A percentile compares a stretch with the other conserved stretches of the same genome.
phyloP scores from a whole-genome alignment of 768 basidiomycete genomes.

The Mycena sanguinolenta region DNA sequence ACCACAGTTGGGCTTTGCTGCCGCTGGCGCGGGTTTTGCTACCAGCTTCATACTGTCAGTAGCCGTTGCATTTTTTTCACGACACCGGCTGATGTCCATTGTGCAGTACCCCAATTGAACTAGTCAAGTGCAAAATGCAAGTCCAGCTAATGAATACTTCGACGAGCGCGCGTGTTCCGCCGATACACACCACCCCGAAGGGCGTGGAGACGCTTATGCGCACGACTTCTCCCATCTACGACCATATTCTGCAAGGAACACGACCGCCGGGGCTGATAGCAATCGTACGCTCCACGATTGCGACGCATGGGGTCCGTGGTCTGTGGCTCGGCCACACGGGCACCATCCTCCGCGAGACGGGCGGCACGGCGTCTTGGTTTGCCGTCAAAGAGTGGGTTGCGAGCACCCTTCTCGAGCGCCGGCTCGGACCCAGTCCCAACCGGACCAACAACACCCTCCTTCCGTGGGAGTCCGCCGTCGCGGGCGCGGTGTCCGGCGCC shows the following conservation, averaged over 20 bases:
- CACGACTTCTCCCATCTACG: constrained; percentile 28
- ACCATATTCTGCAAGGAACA: constrained; percentile 32
- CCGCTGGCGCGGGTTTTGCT: constrained; percentile 87
- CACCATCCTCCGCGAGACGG: constrained; percentile 93
- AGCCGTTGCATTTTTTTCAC: background rate
- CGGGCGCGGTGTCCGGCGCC: constrained; percentile 90
- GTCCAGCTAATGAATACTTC: constrained; percentile 81
- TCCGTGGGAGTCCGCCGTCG: constrained; percentile 86
- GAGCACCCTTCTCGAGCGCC: constrained; percentile 67
- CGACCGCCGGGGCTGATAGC: constrained; percentile 80
- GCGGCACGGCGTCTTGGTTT: constrained; percentile 94
- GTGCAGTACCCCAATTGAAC: constrained; percentile 89
- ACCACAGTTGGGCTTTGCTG: constrained; percentile 82
- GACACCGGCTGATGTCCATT: constrained; percentile 2
- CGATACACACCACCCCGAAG: constrained; percentile 27
- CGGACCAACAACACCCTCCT: constrained; percentile 51
- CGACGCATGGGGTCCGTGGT: constrained; percentile 79
- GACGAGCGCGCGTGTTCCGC: constrained; percentile 32
- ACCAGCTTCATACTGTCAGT: constrained; percentile 91
- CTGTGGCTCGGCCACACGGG: constrained; percentile 98
- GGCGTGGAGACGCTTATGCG: constrained; percentile 23
- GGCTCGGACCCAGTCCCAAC: constrained; percentile 42
- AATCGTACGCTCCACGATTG: constrained; percentile 74
- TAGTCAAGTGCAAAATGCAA: constrained; percentile 98
- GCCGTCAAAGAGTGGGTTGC: constrained; percentile 86